Percentiles rank a stretch among this genome's conserved stretches.
phyloP scores from a whole-genome alignment of 2,329 filamentous ascomycete species.

The Aspergillus hiratsukae region DNA sequence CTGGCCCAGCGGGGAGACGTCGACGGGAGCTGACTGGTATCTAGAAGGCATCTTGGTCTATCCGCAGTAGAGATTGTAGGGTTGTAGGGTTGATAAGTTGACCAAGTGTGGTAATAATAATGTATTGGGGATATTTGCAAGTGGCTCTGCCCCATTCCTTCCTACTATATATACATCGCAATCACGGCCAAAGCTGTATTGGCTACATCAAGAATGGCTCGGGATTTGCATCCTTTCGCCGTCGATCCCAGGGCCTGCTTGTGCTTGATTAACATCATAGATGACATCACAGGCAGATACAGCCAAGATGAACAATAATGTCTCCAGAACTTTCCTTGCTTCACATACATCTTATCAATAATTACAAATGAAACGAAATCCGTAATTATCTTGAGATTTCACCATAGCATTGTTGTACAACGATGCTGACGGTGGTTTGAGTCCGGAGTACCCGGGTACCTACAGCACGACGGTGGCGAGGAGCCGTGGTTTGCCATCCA shows the following conservation, averaged over 20 bases:
- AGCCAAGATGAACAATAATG: neutral
- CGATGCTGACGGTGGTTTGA: too few relatives aligned
- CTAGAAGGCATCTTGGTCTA: neutral
- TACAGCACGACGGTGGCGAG: too few relatives aligned
- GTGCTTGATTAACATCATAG: neutral
- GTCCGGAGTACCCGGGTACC: too few relatives aligned
- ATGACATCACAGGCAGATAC: neutral
- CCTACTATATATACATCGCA: neutral
- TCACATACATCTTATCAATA: neutral
- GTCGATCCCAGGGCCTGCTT: neutral
- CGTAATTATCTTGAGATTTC: neutral
- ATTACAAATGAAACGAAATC: neutral
- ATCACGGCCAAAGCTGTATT: neutral
- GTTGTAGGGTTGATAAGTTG: neutral
- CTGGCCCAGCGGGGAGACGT: constrained; percentile 40
- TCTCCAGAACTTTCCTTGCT: neutral
- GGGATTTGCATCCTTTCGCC: neutral
- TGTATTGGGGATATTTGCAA: neutral
- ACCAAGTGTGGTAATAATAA: neutral
- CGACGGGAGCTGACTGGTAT: constrained; percentile 6
- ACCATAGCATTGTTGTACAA: neutral
- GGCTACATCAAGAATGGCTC: neutral
- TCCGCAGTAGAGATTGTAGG: neutral
- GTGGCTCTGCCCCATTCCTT: too few relatives aligned
- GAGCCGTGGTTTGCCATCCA: too few relatives aligned